phyloP scores from a whole-genome alignment of 1,284 basidiomycete species.

The Ustilago shanxiensis region DNA sequence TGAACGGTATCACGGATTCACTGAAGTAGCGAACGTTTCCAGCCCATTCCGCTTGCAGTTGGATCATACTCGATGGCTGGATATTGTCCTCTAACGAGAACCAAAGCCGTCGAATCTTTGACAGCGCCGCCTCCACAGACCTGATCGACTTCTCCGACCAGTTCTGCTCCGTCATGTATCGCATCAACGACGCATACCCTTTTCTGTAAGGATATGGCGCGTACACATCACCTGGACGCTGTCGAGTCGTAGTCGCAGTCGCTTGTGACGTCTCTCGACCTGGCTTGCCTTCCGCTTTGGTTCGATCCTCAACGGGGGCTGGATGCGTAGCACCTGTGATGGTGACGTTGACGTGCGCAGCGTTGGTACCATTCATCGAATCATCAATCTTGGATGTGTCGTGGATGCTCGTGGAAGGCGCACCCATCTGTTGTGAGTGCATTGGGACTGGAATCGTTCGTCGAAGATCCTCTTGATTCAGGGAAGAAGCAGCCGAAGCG shows the following conservation, averaged over 20 bases:
- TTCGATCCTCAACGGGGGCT: not conserved
- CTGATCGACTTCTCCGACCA: slow-evolving; percentile 50
- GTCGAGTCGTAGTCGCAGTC: slow-evolving; percentile 1
- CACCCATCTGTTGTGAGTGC: not conserved
- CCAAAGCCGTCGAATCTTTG: slow-evolving; percentile 50
- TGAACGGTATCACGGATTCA: slow-evolving; percentile 49
- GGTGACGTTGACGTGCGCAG: not conserved
- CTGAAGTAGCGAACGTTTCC: slow-evolving; percentile 49
- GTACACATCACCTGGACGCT: slow-evolving; percentile 40
- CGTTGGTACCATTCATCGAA: not conserved
- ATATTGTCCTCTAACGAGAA: slow-evolving; percentile 55
- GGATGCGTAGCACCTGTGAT: not conserved
- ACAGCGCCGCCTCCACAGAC: slow-evolving; percentile 46
- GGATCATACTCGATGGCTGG: slow-evolving; percentile 52
- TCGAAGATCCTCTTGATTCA: not conserved
- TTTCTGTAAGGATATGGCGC: slow-evolving; percentile 51
- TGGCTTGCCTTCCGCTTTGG: not conserved
- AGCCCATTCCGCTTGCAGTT: slow-evolving; percentile 54
- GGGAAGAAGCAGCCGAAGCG: not conserved
- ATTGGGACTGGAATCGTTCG: not conserved
- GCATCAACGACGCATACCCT: slow-evolving; percentile 52
- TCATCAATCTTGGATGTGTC: not conserved
- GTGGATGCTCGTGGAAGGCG: not conserved
- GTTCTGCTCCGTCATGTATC: slow-evolving; percentile 50
- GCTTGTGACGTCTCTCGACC: slow-evolving; percentile 3